Conservation (phyloP, 2,329 filamentous ascomycete species). For the Furcasterigmium furcatum region DNA sequence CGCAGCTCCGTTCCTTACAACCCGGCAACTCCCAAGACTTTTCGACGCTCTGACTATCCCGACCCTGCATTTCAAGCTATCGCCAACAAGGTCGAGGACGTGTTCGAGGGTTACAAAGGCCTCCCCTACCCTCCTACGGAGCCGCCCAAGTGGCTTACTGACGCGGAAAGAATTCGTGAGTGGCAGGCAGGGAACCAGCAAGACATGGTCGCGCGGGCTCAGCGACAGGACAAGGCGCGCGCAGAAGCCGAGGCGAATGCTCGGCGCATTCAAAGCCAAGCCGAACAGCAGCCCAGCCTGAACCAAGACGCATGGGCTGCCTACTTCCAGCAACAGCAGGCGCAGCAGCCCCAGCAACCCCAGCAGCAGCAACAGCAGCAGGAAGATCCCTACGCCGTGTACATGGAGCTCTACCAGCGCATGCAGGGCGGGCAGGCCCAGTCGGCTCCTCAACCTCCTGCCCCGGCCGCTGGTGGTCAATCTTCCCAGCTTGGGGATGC, state of each 20-base stretch:
- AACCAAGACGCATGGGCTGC: constrained; percentile 21
- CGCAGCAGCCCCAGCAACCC: constrained; percentile 29
- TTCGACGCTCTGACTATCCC: constrained; percentile 31
- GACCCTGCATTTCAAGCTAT: constrained; percentile 40
- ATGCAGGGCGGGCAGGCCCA: constrained; percentile 29
- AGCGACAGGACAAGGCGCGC: constrained; percentile 31
- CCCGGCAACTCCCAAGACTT: constrained; percentile 18
- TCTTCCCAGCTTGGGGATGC: constrained; percentile 20
- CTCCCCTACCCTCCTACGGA: constrained; percentile 47
- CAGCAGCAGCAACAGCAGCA: constrained; percentile 30
- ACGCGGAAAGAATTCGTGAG: constrained; percentile 42
- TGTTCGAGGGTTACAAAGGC: constrained; percentile 36
- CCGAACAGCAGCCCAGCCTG: constrained; percentile 5
- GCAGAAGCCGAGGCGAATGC: constrained; percentile 27
- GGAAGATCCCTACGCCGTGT: constrained; percentile 28
- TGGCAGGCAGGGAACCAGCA: constrained; percentile 50
- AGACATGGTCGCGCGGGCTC: constrained; percentile 32
- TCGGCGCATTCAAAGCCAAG: no score
- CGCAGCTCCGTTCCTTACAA: constrained; percentile 35
- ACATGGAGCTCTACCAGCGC: constrained; percentile 38
- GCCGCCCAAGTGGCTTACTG: constrained; percentile 49
- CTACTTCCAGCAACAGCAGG: constrained; percentile 20
- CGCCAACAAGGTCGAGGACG: constrained; percentile 36
- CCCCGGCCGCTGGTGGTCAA: constrained; percentile 9
- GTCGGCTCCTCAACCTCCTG: constrained; percentile 11